phyloP scores from a whole-genome alignment of 345 rosid species.

The Pseudoturritis turrita region DNA sequence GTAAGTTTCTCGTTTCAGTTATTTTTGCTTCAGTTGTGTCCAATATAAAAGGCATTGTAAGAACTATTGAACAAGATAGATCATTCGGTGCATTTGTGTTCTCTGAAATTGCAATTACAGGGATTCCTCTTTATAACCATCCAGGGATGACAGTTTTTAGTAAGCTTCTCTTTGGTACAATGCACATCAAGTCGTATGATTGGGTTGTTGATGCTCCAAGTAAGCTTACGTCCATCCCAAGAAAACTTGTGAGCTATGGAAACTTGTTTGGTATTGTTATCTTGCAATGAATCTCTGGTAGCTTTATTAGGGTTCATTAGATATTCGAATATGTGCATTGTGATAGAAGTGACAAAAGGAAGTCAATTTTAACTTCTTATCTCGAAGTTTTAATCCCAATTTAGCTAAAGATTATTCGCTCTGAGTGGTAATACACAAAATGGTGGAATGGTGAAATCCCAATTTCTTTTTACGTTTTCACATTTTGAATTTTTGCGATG shows the following conservation, averaged over 20 bases:
- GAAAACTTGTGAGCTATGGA: not conserved
- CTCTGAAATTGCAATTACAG: no score
- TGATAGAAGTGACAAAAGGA: not conserved
- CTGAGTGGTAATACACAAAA: not conserved
- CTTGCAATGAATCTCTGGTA: not conserved
- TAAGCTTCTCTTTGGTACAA: conserved; percentile 83
- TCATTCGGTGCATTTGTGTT: no score
- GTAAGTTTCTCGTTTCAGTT: no score
- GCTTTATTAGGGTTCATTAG: not conserved
- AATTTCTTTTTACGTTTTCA: no score
- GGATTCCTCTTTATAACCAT: conserved; percentile 95
- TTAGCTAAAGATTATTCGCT: not conserved
- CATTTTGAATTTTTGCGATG: not conserved
- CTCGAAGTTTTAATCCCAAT: not conserved
- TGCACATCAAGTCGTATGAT: conserved; percentile 96
- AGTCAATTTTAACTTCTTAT: not conserved
- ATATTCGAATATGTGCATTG: not conserved
- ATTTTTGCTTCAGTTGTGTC: no score
- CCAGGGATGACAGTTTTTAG: conserved; percentile 97
- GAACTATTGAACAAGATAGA: no score
- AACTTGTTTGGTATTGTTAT: not conserved
- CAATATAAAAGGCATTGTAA: no score
- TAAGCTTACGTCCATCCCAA: conserved; percentile 18
- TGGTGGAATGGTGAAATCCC: not conserved
- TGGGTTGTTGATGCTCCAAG: conserved; percentile 60